A percentile compares a stretch with the other conserved stretches of the same genome.
phyloP scores from a whole-genome alignment of 768 basidiomycete species.

The Cantharellus cinnabarinus region DNA sequence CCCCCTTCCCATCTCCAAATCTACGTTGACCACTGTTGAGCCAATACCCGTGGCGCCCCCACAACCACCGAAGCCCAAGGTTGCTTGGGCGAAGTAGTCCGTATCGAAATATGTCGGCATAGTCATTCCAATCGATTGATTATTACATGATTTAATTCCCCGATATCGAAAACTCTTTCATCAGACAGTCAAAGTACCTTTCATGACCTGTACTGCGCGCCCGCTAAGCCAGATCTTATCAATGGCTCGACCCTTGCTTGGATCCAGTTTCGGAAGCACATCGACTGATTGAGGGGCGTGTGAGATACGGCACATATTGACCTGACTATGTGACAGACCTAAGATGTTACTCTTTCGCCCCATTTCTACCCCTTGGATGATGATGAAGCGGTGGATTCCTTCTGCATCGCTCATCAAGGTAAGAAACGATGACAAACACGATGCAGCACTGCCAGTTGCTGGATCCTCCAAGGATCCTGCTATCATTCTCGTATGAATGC shows the following conservation, averaged over 20 bases:
- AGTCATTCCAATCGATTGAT: too few relatives aligned
- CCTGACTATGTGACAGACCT: background rate
- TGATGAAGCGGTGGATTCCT: background rate
- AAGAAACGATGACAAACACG: background rate
- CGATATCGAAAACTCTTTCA: too few relatives aligned
- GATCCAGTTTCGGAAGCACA: background rate
- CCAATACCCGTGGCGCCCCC: background rate
- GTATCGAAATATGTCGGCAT: too few relatives aligned
- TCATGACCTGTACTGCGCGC: background rate
- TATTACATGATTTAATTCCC: too few relatives aligned
- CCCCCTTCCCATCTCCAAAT: slow-evolving; percentile 26
- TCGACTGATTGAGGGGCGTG: background rate
- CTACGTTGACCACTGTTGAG: slow-evolving; percentile 2
- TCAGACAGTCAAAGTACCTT: background rate
- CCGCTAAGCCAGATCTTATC: background rate
- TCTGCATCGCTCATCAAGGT: background rate
- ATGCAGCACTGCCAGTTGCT: background rate
- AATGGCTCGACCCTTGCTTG: background rate
- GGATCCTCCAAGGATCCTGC: background rate
- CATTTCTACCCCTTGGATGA: background rate
- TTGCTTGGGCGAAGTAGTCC: background rate
- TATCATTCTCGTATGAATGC: background rate
- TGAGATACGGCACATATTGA: background rate
- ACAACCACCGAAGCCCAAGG: background rate
- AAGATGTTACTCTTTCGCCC: background rate